These are phyloP conservation scores for Sporothrix protearum DNA, from an alignment of 2,329 filamentous ascomycete species.

Conservation along the genomic window DNA sequence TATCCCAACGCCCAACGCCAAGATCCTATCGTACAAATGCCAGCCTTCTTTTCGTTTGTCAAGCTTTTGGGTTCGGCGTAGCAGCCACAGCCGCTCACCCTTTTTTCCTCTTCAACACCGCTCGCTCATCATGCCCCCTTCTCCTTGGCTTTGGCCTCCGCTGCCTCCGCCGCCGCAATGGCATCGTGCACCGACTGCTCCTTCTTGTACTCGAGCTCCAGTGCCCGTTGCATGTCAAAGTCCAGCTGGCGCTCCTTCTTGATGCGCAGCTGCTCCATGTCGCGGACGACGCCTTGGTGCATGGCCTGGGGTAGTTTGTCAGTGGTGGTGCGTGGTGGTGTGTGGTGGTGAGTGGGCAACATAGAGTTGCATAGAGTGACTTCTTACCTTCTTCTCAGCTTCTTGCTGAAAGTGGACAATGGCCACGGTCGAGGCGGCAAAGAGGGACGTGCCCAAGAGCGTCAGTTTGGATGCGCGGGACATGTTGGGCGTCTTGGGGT, in stretches of 20 bases:
- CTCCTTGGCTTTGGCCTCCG: background rate
- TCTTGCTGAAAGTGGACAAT: constrained; percentile 87
- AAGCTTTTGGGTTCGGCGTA: too few relatives aligned
- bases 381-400: constrained; percentile 72
- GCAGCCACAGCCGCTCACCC: too few relatives aligned
- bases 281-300: constrained; percentile 90
- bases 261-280: constrained; percentile 88
- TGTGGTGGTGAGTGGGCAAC: too few relatives aligned
- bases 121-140: background rate
- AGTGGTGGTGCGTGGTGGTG: too few relatives aligned
- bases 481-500: constrained; percentile 52
- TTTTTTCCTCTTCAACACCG: too few relatives aligned
- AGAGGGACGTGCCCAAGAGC: constrained; percentile 70
- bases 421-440: constrained; percentile 71
- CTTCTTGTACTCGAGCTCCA: constrained; percentile 89
- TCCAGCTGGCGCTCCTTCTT: constrained; percentile 90
- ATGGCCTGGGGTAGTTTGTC: constrained; percentile 69
- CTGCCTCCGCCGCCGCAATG: constrained; percentile 23
- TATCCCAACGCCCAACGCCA: background rate
- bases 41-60: too few relatives aligned
- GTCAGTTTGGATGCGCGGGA: constrained; percentile 88
- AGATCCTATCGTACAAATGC: constrained; percentile 1
- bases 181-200: constrained; percentile 69
- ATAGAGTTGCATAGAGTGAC: background rate
- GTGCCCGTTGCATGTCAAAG: constrained; percentile 81